Base-by-base conservation (phyloP, 257 asterid genomes). In the Nicotiana attenuata region DNA sequence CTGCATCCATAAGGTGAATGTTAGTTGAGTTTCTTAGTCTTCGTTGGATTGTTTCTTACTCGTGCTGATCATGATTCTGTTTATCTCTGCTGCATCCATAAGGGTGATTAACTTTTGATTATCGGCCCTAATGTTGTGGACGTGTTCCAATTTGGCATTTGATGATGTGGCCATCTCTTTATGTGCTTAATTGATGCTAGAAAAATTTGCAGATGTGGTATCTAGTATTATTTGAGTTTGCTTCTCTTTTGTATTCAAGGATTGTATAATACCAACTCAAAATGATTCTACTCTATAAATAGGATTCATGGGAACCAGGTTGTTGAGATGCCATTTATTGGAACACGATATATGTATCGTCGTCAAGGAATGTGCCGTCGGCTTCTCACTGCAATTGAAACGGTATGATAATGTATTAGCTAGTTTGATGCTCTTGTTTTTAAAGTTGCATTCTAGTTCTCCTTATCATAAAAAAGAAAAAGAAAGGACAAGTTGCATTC, bases 281-380 rank as follows among this genome's bases (percentile, higher is more conserved):
- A 33, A 76, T 82, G 76, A 45, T 80, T 75, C 69, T 85, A 33
- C 79, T 45, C 55, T 81, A 45, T 35, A 55, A 38, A 81, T 83
- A 96, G 99, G 90, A 86, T 94, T 82, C 98, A 96, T 56, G 99
- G 98, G 85, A 85, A 81, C 84, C 91, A 80, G 82, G 83, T 96
- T 81, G 99, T 97, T 1, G 98, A 96, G 93, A 96, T 96, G 99
- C 99, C 99, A 60, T 96, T 96, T 86, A 91, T 94, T 80, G 98
- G 98, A 83, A 94, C 98, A 38, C 93, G 99, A 20, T 85, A 81
- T 76, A 87, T 63, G 80, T 87, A 90, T 88, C 90, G 99, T 69
- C 98, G 98, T 63, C 97, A 93, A 89, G 97, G 99, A 85, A 90
- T 96, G 97, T 91, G 94, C 82, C 85, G 96, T 84, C 92, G 90